Percentiles rank a stretch among this genome's conserved stretches.
Evolutionary conservation across 192 early-diverging fungal genomes (phyloP).

Genomic region (Coemansia sp.): DNA sequence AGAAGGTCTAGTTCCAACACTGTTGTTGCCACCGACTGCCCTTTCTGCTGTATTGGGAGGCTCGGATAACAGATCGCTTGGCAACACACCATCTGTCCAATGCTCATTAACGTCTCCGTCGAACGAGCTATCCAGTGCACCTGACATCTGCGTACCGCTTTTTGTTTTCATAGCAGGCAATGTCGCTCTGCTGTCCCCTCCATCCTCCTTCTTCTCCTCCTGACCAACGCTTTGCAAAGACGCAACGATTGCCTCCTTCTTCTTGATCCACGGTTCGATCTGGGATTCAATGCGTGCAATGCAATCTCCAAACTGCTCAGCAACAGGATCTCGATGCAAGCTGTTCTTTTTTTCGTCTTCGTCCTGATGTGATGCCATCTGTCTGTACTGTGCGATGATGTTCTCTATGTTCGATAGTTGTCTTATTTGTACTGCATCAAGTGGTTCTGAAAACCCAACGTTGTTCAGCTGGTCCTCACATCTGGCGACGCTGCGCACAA

Average conservation of each 20-base stretch:
- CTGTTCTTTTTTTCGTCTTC: background rate
- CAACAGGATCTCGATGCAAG: background rate
- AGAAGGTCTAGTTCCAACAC: background rate
- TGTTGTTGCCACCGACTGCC: background rate
- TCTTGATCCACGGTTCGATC: constrained; percentile 33
- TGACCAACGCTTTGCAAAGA: background rate
- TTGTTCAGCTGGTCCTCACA: constrained; percentile 35
- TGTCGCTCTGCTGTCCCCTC: background rate
- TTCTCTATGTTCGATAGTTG: constrained; percentile 38
- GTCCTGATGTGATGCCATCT: background rate
- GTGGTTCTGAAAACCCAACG: constrained; percentile 32
- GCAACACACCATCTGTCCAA: background rate
- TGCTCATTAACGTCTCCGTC: background rate
- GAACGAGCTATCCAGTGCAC: background rate
- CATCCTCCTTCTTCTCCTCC: background rate
- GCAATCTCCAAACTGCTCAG: constrained; percentile 1
- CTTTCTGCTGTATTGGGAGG: constrained; percentile 3
- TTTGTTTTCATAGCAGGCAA: background rate
- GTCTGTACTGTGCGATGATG: constrained; percentile 9
- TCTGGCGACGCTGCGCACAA: constrained; percentile 23
- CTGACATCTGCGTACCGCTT: background rate
- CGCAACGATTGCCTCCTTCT: constrained; percentile 23
- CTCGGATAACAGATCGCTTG: background rate
- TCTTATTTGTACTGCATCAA: constrained; percentile 35
- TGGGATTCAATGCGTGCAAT: constrained; percentile 11